phyloP scores from a whole-genome alignment of 164 flowering plant genomes.

The Nymphaea colorata region DNA sequence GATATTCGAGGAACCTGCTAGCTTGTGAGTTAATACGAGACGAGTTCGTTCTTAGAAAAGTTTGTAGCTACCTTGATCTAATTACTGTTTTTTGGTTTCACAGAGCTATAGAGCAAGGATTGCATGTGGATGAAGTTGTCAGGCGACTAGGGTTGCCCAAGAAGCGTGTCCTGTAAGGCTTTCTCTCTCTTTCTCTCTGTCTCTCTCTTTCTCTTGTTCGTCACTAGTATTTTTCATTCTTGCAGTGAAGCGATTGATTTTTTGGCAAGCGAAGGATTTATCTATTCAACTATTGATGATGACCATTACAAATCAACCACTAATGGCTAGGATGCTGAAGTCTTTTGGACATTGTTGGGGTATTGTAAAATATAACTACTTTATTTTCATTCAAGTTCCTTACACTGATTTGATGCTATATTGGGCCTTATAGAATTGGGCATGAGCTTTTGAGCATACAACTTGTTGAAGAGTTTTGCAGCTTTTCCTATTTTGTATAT shows the following conservation, averaged over 20 bases:
- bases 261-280: conserved; percentile 47
- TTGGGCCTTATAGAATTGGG: too few relatives aligned
- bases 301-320: conserved; percentile 52
- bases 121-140: conserved; percentile 37
- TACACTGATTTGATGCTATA: too few relatives aligned
- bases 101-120: conserved; percentile 52
- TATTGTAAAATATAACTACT: too few relatives aligned
- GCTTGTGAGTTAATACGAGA: neutral
- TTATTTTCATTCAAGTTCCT: too few relatives aligned
- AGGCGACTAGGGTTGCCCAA: conserved; percentile 43
- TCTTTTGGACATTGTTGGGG: too few relatives aligned
- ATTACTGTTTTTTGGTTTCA: conserved; percentile 1
- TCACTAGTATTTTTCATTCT: neutral
- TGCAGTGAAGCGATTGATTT: conserved; percentile 42
- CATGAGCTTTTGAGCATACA: too few relatives aligned
- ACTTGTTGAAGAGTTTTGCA: too few relatives aligned
- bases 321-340: conserved; percentile 27
- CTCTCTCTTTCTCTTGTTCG: neutral
- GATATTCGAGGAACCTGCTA: neutral
- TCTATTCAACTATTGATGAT: conserved; percentile 67
- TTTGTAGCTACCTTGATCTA: neutral
- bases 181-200: conserved; percentile 14
- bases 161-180: conserved; percentile 48
- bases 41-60: neutral
- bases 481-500: too few relatives aligned